Base-by-base conservation (phyloP, 1,139 yeast species). In the Taphrina wiesneri region DNA sequence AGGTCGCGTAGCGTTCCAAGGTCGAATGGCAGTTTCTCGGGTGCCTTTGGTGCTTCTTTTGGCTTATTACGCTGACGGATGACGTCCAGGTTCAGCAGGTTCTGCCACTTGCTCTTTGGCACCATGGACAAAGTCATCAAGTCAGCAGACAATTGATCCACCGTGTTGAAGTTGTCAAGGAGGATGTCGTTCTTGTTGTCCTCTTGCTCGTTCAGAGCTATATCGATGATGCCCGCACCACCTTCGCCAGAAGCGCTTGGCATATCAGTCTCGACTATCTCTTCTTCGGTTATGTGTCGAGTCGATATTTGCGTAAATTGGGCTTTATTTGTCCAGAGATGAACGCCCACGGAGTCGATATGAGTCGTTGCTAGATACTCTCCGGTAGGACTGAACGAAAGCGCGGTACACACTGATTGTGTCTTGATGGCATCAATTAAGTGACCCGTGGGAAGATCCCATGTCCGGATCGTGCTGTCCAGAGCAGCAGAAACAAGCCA, bases 391-490 rank as follows among this genome's bases (percentile, higher is more conserved):
- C 97, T 88, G 71, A 93, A 85, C 73, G 87, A 85, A 49, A 95
- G 81, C 61, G 84, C 80, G 0, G 98, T 91, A 1, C 89, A 96
- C 21, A 92, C 92, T 70, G 82, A 84, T 1, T 89, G 87, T 46
- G 93, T 82, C 64, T 81, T 79, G 17, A 93, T 86, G 70, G 97
- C 98, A 77, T 95, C 99, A 68, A 95, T 91, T 76, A 98, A 92
- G 0, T 93, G 91, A 62, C 99, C 99, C 2, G 97, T 88, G 39
- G 99, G 98, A 69, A 95, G 82, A 75, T 95, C 99, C 99, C 99
- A 95, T 0, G 97, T 91, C 73, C 99, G 83, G 65, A 95, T 81
- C 0, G 99, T 92, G 1, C 90, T 82, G 75, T 95, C 99, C 69
- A 92, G 80, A 0, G 91, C 83, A 0, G 90, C 86, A 26, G 96